Conservation (phyloP, 139 green algal species). For the Pedinophyceae sp. region DNA sequence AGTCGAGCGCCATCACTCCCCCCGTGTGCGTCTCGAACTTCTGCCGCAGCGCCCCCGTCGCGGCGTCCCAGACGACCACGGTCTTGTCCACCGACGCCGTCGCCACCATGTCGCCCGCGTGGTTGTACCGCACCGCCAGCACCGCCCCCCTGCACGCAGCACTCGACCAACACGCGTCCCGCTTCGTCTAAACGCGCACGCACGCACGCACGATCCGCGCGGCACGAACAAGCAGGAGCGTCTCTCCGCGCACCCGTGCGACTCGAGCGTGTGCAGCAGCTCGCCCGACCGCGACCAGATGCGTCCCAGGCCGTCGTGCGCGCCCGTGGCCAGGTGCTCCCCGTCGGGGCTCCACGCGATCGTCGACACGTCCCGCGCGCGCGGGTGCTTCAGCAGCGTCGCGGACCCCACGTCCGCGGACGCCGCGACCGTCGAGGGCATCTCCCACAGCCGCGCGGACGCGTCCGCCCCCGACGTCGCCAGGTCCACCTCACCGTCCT, state of each 20-base stretch:
- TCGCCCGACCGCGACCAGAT: conserved; percentile 69
- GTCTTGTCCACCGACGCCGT: conserved; percentile 6
- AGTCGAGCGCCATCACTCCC: too few species aligned
- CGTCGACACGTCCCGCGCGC: conserved; percentile 83
- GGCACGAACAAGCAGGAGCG: neutral
- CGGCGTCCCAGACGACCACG: conserved; percentile 6
- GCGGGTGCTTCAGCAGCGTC: neutral
- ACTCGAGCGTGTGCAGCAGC: conserved; percentile 19
- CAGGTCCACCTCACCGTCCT: too few species aligned
- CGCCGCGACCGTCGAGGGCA: neutral
- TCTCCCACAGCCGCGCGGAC: neutral
- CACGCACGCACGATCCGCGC: neutral
- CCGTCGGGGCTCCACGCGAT: conserved; percentile 81
- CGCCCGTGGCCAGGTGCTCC: conserved; percentile 64
- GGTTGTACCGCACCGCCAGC: neutral
- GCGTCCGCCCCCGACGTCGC: neutral
- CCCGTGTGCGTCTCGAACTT: neutral
- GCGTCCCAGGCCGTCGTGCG: conserved; percentile 63
- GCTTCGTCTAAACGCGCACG: too few species aligned
- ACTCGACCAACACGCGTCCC: neutral
- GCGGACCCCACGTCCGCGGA: too few species aligned
- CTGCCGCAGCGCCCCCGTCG: neutral
- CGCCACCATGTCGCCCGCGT: neutral
- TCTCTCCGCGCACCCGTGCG: conserved; percentile 20
- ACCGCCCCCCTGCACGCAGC: neutral